phyloP scores from a whole-genome alignment of 306 rosid species.

The Ceratonia siliqua region DNA sequence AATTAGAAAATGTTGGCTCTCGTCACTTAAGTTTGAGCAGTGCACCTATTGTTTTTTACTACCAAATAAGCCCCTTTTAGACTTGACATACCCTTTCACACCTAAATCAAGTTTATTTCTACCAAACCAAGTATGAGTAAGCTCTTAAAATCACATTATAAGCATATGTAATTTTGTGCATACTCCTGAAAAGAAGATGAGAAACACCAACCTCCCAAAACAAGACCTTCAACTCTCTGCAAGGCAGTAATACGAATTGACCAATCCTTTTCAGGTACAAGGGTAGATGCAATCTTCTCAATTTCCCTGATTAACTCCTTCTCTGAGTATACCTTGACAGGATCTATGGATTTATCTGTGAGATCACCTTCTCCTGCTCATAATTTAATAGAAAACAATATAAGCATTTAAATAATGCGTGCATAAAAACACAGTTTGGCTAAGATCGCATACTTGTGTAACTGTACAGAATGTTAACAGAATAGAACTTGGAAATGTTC shows the following conservation, averaged over 20 bases:
- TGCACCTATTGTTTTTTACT: too few species aligned
- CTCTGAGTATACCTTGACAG: conserved; percentile 91
- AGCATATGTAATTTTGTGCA: conserved; percentile 19
- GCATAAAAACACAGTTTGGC: conserved; percentile 18
- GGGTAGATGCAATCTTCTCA: conserved; percentile 87
- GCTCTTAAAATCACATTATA: conserved; percentile 20
- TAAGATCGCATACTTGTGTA: conserved; percentile 4
- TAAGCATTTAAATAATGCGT: conserved; percentile 24
- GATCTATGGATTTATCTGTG: conserved; percentile 66
- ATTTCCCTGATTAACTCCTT: conserved; percentile 89
- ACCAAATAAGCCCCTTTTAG: too few species aligned
- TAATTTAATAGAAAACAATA: conserved; percentile 34
- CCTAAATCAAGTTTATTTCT: background rate
- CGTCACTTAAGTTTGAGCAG: too few species aligned
- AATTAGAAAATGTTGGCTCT: too few species aligned
- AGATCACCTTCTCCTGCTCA: conserved; percentile 74
- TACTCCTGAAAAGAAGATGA: conserved; percentile 19
- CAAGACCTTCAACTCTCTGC: conserved; percentile 94
- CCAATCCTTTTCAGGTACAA: conserved; percentile 99
- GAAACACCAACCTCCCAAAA: conserved; percentile 81
- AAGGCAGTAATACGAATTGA: conserved; percentile 87
- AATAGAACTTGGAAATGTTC: background rate
- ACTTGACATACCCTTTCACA: too few species aligned
- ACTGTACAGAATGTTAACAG: conserved; percentile 1
- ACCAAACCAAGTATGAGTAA: background rate